Evolutionary conservation across 176 grass and related monocot species (phyloP), one percentile per base, ranked within the genome.

Genomic region (Urochloa ruziziensis): DNA sequence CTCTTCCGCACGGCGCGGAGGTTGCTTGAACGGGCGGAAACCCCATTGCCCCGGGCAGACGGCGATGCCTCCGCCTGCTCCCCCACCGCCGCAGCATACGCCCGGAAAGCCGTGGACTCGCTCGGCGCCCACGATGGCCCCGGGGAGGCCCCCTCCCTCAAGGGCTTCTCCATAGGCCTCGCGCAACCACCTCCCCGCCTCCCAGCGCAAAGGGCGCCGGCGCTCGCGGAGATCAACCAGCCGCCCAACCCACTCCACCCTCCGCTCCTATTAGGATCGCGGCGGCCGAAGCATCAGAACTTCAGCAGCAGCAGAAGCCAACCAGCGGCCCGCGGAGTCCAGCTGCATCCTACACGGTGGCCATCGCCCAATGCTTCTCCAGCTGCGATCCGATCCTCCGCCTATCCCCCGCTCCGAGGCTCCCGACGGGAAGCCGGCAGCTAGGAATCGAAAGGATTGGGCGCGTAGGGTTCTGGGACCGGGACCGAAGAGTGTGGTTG

Each of bases 1-100:
- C 81, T 97, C 87, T 73, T 97, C 75, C 69, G 88, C 80, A 85
- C 70, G 57, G 80, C 25, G 65, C 80, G 60, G 68, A 91, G 86
- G 61, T 86, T 85, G 81, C 86, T 83, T 75, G 86, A 81, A 43
- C 72, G 57, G 69, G 49, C 40, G 69, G 85, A 47, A 85, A 85
- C 36, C 66, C 87, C 85, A 71, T 79, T 82, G 43, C 75, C 25
- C 37, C 52, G 75, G 27, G 56, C 36, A 34, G 67, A 89, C 44
- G 74, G 62, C 57, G 80, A 76, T 28, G 36, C 30, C 62, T 25
- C 82, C 30, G 67, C 72, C 47, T 47, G 74, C 71, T 58, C 58
- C 36, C 23, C 30, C 36, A 12, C 80, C n/a, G 56, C 48, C n/a
- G 77, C n/a, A 39, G 49, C 43, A 48, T 80, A 96, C 70, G 51